Base-by-base conservation (phyloP, 306 rosid species). In the Heteromeles arbutifolia region DNA sequence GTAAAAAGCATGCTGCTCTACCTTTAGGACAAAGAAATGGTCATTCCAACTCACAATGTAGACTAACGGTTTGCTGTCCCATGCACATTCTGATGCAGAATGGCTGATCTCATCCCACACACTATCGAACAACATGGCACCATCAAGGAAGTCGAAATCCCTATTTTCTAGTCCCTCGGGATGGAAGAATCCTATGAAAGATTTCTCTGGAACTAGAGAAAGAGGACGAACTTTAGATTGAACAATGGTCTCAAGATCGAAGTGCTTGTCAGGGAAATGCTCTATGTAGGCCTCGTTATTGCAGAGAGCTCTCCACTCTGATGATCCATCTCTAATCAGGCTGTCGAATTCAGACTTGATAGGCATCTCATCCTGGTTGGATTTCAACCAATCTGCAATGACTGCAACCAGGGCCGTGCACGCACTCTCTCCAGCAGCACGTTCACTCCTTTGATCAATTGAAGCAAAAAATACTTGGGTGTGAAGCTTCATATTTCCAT, bases 21-120 rank as follows among this genome's bases (percentile, higher is more conserved):
- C 82, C 61, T 80, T 84, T 65, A 84, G 74, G 29, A 84, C 45
- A 59, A 84, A 84, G 50, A 84, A 84, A 73, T 84, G 87, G 70
- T 84, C 87, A 29, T 84, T 84, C 87, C 87, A 84, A 43, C 87
- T 80, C 31, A 84, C 74, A 3, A 84, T 80, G 64, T 80, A 84
- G 43, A 77, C 59, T 21, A 56, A 43, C 29, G 74, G 70, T 5
- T 57, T 64, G 3, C 15, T 65, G 45, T 61, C 69, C 28, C 72
- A n/a, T 3, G 28, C 62, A 14, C 18, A 48, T 50, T 76, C 74
- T 64, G 69, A 70, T 52, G 79, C 81, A 24, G 72, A 78, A 5
- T 1, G 76, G 53, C 82, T 26, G 45, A 84, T 84, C 76, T 84
- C 87, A 39, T 80, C 79, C 87, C 87, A 84, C 24, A 80, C 64